Conservation (phyloP, 2,329 filamentous ascomycete genomes). For the Monilinia aucupariae region DNA sequence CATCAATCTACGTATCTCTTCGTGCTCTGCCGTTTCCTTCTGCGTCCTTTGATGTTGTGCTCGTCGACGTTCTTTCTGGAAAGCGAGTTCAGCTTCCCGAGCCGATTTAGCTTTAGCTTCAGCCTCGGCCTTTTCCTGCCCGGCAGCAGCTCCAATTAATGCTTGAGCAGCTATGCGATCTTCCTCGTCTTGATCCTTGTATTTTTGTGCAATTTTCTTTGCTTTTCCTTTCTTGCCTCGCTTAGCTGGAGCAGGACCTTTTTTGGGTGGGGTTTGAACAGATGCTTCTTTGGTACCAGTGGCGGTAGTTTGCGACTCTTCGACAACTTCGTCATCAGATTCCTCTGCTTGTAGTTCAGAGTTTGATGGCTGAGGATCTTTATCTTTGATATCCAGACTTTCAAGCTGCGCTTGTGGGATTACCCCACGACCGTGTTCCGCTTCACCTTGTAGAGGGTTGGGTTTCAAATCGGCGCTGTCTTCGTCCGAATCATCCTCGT, state of each 20-base stretch:
- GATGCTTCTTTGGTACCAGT: conserved; percentile 30
- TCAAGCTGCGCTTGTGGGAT: conserved; percentile 25
- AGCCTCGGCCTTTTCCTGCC: conserved; percentile 61
- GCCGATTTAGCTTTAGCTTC: conserved; percentile 62
- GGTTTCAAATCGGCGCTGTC: conserved; percentile 27
- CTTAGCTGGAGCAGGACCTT: conserved; percentile 44
- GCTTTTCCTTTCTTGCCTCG: conserved; percentile 77
- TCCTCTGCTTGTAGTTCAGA: conserved; percentile 24
- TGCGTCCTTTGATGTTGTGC: conserved; percentile 76
- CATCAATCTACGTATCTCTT: conserved; percentile 59
- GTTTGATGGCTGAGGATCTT: conserved; percentile 20
- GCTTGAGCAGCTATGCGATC: conserved; percentile 78
- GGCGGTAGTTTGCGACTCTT: conserved; percentile 18
- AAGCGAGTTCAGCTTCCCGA: conserved; percentile 66
- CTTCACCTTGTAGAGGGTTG: conserved; percentile 27
- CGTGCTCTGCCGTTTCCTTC: conserved; percentile 68
- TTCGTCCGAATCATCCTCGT: conserved; percentile 28
- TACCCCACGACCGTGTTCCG: conserved; percentile 27
- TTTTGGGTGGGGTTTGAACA: conserved; percentile 38
- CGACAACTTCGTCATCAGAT: conserved; percentile 22
- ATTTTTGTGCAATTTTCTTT: conserved; percentile 84
- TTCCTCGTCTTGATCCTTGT: conserved; percentile 91
- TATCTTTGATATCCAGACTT: conserved; percentile 18
- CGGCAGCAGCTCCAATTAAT: conserved; percentile 72
- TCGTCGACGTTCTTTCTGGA: conserved; percentile 67